These are phyloP conservation scores for Tricholoma hemisulphureum DNA, from an alignment of 768 basidiomycete genomes.

Conservation along the genomic window DNA sequence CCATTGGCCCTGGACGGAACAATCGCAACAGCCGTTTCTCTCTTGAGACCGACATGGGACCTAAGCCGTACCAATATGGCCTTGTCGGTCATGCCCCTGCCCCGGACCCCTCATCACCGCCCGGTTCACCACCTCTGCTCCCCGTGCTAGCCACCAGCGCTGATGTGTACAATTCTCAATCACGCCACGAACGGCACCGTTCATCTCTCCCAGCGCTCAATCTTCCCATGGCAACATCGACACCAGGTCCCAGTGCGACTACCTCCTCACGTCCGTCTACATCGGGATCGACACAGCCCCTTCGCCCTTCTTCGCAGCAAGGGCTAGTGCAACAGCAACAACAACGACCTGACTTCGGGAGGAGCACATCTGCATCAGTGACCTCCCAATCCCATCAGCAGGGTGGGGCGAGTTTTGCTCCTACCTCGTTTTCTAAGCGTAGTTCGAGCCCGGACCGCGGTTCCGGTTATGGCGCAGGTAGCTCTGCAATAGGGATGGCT, in stretches of 20 bases:
- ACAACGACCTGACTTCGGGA: conserved; percentile 10
- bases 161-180: conserved; percentile 7
- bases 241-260: conserved; percentile 23
- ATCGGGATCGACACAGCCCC: conserved; percentile 38
- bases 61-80: conserved; percentile 63
- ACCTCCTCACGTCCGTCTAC: conserved; percentile 46
- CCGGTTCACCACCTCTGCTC: conserved; percentile 32
- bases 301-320: conserved; percentile 21
- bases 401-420: conserved; percentile 16
- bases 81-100: conserved; percentile 49
- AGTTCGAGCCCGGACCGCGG: conserved; percentile 14
- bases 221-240: conserved; percentile 21
- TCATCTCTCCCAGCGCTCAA: conserved; percentile 29
- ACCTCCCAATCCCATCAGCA: conserved; percentile 17
- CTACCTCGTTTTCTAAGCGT: conserved; percentile 12
- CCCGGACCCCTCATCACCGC: conserved; percentile 33
- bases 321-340: conserved; percentile 13
- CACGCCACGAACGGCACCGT: conserved; percentile 22
- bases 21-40: conserved; percentile 27
- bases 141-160: conserved; percentile 12
- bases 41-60: conserved; percentile 37
- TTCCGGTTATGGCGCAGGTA: conserved; percentile 18
- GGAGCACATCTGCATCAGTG: conserved; percentile 7
- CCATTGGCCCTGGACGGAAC: conserved; percentile 17
- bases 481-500: conserved; percentile 15